Evolutionary conservation across 176 grass and related monocot species (phyloP).

Genomic region (Aegilops tauschii): DNA sequence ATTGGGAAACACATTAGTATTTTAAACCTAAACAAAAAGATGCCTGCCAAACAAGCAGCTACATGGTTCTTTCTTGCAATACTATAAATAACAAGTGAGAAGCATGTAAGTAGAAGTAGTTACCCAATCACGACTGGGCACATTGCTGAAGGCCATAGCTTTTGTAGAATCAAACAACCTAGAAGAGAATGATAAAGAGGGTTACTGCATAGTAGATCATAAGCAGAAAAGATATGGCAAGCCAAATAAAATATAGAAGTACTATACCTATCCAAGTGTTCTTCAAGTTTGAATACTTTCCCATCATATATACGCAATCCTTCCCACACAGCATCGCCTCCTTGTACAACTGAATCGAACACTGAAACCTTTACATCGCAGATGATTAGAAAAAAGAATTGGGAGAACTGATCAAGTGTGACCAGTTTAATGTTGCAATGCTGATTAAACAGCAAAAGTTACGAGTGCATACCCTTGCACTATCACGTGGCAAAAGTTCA

Average conservation of each 20-base stretch:
- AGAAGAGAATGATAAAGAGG: constrained; percentile 20
- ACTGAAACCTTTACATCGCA: constrained; percentile 74
- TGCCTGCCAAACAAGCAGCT: neutral
- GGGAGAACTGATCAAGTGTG: constrained; percentile 9
- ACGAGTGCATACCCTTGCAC: constrained; percentile 67
- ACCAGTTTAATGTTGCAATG: constrained; percentile 4
- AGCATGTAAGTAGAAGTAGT: constrained; percentile 9
- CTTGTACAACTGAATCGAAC: constrained; percentile 98
- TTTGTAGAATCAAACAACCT: constrained; percentile 97
- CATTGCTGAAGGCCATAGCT: constrained; percentile 89
- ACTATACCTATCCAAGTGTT: constrained; percentile 92
- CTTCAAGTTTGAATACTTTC: constrained; percentile 91
- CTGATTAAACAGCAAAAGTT: neutral
- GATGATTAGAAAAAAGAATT: constrained; percentile 32
- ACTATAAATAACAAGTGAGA: constrained; percentile 8
- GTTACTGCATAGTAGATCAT: constrained; percentile 5
- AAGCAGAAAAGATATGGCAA: constrained; percentile 3
- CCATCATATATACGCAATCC: constrained; percentile 88
- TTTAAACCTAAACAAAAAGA: constrained; percentile 1
- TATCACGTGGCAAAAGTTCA: constrained; percentile 77
- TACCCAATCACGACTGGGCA: constrained; percentile 82
- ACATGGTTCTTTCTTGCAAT: constrained; percentile 23
- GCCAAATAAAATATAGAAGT: constrained; percentile 23
- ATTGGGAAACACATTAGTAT: constrained; percentile 8
- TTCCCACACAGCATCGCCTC: constrained; percentile 98